Base-by-base conservation (phyloP, 768 basidiomycete species). In the Baorangia bicolor region DNA sequence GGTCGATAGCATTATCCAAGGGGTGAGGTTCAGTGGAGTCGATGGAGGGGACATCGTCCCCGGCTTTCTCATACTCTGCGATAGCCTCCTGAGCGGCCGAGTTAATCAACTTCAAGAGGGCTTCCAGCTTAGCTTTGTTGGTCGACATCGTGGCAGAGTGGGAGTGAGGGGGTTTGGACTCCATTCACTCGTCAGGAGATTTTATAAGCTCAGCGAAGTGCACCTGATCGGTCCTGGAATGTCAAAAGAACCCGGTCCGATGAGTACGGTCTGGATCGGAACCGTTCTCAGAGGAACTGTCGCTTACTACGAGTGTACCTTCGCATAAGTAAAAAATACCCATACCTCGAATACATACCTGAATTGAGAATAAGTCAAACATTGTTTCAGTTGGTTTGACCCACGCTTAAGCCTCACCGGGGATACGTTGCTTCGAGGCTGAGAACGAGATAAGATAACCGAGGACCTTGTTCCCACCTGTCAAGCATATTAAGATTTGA, bases 11-110 rank as follows among this genome's bases (percentile, higher is more conserved):
- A 28, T 57, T 38, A 41, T 77, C 77, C 48, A 79, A 64, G 1
- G 75, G 74, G 35, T 75, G 73, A 37, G 59, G 64, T 18, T 53
- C 59, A 0, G 64, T 64, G 25, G 70, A 70, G 48, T 77, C 70
- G 12, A 81, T 67, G 43, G 72, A 63, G 9, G 73, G 77, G 2
- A 71, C 60, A 9, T 55, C 55, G 7, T 51, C 59, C 2, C 69
- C 70, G 0, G 56, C 59, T 40, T 59, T 63, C 48, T 68, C 67
- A 16, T 76, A 77, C 40, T 71, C 64, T 44, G 72, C 47, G 8
- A 76, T 69, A 35, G 74, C 71, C 12, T 64, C 59, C 21, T 65
- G 61, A 34, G 73, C 64, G 3, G 77, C 60, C 23, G 64, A 63
- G 45, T 64, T 67, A 6, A 76, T 69, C 42, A 75, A 28, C 54